These are phyloP conservation scores for Xylariales sp. DNA, from an alignment of 2,329 filamentous ascomycete species.

Conservation along the genomic window DNA sequence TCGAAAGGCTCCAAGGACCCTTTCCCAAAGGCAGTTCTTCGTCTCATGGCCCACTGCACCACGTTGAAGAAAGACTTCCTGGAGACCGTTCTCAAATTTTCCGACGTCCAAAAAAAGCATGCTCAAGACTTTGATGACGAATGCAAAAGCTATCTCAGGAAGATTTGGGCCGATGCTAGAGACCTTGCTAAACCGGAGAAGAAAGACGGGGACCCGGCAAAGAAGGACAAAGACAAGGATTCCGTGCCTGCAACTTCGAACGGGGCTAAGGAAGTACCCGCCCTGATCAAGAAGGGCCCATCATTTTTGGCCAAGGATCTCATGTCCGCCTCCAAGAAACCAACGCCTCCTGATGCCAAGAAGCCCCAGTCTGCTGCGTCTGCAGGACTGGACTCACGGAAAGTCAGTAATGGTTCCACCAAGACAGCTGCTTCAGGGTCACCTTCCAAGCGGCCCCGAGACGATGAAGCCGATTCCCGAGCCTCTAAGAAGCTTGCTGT, in stretches of 20 bases:
- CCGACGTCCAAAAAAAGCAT: slow-evolving; percentile 60
- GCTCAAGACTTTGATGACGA: slow-evolving; percentile 60
- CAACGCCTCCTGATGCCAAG: background rate
- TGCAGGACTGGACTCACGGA: background rate
- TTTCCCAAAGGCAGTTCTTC: slow-evolving; percentile 50
- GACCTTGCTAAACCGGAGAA: slow-evolving; percentile 12
- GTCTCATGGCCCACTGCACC: slow-evolving; percentile 58
- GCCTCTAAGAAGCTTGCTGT: slow-evolving; percentile 14
- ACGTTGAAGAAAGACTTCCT: slow-evolving; percentile 56
- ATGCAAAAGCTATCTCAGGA: slow-evolving; percentile 39
- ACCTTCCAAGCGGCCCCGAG: slow-evolving; percentile 8
- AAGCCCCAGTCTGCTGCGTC: background rate
- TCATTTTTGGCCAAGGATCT: slow-evolving; percentile 7
- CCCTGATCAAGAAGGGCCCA: slow-evolving; percentile 3
- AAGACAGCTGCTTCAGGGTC: slow-evolving; percentile 2
- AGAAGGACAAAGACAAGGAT: background rate
- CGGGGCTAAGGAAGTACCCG: background rate
- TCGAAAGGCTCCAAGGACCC: slow-evolving; percentile 50
- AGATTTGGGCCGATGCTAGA: slow-evolving; percentile 24
- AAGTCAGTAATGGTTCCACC: background rate
- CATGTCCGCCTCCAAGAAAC: slow-evolving; percentile 8
- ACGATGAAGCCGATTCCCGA: slow-evolving; percentile 9
- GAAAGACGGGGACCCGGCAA: slow-evolving; percentile 1
- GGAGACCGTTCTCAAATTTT: slow-evolving; percentile 61
- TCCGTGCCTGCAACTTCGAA: background rate